Conservation (phyloP, 2,329 filamentous ascomycete species). For the Thielaviopsis punctulata region DNA sequence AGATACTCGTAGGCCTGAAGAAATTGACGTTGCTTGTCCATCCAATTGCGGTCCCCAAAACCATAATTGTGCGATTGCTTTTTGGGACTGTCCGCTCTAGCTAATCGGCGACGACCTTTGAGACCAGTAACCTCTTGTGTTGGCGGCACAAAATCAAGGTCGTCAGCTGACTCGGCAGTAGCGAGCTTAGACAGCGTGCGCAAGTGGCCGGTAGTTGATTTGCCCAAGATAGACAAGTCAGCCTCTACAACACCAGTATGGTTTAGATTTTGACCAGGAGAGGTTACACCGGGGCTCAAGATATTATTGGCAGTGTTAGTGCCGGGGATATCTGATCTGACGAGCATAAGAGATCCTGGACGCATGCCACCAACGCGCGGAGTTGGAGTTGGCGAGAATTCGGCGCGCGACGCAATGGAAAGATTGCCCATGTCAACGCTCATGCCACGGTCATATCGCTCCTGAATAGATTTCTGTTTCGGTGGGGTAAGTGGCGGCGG, state of each 20-base stretch:
- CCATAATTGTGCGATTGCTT: constrained; percentile 30
- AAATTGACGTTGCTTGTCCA: constrained; percentile 96
- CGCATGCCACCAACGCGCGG: constrained; percentile 37
- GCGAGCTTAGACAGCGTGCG: constrained; percentile 73
- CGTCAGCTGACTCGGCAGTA: constrained; percentile 55
- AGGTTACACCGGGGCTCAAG: constrained; percentile 1
- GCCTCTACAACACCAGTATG: constrained; percentile 39
- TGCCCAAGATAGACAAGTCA: constrained; percentile 66
- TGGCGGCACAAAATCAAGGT: constrained; percentile 56
- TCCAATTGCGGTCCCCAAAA: constrained; percentile 84
- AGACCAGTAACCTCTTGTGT: constrained; percentile 79
- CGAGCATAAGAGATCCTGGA: constrained; percentile 20
- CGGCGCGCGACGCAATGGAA: constrained; percentile 28
- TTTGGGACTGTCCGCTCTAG: constrained; percentile 44
- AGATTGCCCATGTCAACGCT: constrained; percentile 45
- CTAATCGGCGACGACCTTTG: constrained; percentile 66
- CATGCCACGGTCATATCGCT: constrained; percentile 39
- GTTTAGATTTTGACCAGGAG: constrained; percentile 16
- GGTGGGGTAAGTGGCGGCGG: constrained; percentile 8
- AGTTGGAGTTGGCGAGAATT: constrained; percentile 25
- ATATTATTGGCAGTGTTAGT: constrained; percentile 17
- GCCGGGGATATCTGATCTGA: constrained; percentile 10
- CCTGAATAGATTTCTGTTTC: neutral
- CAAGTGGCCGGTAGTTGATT: constrained; percentile 79
- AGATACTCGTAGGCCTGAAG: constrained; percentile 95